These are phyloP conservation scores for Xanthoconium purpureum DNA, from an alignment of 768 basidiomycete species.

Conservation along the genomic window DNA sequence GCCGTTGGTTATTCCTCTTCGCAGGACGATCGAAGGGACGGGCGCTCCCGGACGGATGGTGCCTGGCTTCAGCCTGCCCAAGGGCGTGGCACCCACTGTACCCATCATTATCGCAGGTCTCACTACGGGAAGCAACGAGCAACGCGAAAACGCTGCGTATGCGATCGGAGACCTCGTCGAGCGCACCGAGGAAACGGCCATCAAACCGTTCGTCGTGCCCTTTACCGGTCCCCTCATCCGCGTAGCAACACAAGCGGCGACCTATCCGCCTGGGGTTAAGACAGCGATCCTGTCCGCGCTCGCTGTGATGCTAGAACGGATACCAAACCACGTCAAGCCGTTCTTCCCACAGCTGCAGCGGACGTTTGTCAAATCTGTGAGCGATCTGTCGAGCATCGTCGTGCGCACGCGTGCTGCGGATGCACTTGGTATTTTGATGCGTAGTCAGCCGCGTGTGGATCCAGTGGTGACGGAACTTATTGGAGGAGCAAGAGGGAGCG, in stretches of 20 bases:
- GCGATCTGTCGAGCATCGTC: constrained; percentile 71
- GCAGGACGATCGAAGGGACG: constrained; percentile 81
- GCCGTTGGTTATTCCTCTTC: constrained; percentile 82
- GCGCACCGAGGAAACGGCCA: constrained; percentile 74
- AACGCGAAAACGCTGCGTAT: constrained; percentile 91
- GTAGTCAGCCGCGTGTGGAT: constrained; percentile 84
- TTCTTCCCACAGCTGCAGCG: constrained; percentile 98
- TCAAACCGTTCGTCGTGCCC: constrained; percentile 94
- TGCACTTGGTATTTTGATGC: constrained; percentile 88
- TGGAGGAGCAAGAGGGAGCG: constrained; percentile 57
- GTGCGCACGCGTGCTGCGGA: constrained; percentile 82
- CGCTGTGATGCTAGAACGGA: constrained; percentile 77
- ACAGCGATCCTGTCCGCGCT: constrained; percentile 85
- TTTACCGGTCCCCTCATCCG: constrained; percentile 95
- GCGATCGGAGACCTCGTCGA: constrained; percentile 94
- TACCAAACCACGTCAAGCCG: constrained; percentile 88
- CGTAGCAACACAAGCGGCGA: constrained; percentile 85
- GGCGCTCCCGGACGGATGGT: constrained; percentile 75
- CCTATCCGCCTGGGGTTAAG: constrained; percentile 92
- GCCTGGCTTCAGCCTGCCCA: constrained; percentile 82
- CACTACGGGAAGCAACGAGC: constrained; percentile 91
- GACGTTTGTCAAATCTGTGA: constrained; percentile 91
- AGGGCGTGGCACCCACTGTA: constrained; percentile 79
- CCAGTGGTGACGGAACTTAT: constrained; percentile 91
- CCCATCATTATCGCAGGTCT: constrained; percentile 91